phyloP scores from a whole-genome alignment of 2,329 filamentous ascomycete genomes.

The Neurospora sp. region DNA sequence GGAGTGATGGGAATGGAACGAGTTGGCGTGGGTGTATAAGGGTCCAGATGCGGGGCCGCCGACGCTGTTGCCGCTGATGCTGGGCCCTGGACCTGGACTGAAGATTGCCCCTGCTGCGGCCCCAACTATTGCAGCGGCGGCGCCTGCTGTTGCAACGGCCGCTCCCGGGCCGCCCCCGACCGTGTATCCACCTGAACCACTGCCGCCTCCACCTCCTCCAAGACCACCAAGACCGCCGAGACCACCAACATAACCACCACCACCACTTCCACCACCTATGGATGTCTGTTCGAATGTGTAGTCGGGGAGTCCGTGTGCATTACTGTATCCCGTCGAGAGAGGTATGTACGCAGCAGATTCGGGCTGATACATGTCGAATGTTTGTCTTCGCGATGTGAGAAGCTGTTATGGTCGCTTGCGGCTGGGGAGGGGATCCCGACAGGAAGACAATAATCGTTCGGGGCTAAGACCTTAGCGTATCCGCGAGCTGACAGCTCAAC shows the following conservation, averaged over 20 bases:
- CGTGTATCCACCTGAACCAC: conserved; percentile 4
- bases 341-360: conserved; percentile 37
- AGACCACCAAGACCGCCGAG: not conserved
- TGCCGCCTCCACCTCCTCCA: conserved; percentile 12
- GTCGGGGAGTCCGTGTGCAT: conserved; percentile 25
- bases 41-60: conserved; percentile 18
- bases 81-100: conserved; percentile 4
- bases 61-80: conserved; percentile 15
- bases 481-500: not conserved
- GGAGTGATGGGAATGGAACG: conserved; percentile 4
- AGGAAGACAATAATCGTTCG: not conserved
- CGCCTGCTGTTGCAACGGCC: conserved; percentile 10
- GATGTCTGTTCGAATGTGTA: conserved; percentile 20
- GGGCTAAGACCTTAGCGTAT: not conserved
- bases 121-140: conserved; percentile 8
- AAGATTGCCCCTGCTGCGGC: not conserved
- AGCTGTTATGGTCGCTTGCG: not conserved
- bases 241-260: conserved; percentile 4
- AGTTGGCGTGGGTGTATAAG: conserved; percentile 19
- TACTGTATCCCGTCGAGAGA: conserved; percentile 34
- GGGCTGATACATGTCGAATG: conserved; percentile 43
- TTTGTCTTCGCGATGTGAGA: not conserved
- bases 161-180: conserved; percentile 1
- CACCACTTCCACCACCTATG: conserved; percentile 7
- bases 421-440: not conserved